phyloP scores from a whole-genome alignment of 371 early-diverging fungal genomes.

The Lichtheimia ornata region DNA sequence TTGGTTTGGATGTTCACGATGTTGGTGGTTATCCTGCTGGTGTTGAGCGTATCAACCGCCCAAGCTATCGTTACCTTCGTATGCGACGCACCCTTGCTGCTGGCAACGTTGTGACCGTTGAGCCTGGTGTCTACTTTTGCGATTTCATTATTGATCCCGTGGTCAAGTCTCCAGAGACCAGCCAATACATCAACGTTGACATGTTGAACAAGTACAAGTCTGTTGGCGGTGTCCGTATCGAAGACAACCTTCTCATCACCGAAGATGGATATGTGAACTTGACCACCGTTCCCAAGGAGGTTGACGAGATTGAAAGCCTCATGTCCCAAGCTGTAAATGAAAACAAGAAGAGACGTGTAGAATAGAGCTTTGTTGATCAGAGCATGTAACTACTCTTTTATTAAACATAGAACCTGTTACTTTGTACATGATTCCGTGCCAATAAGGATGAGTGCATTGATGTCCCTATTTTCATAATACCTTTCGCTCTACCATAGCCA shows the following conservation, averaged over 20 bases:
- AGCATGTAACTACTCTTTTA: too few relatives aligned
- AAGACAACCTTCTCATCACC: slow-evolving; percentile 85
- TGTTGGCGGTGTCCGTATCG: slow-evolving; percentile 94
- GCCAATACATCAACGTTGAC: slow-evolving; percentile 72
- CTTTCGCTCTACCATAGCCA: too few relatives aligned
- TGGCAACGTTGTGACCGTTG: slow-evolving; percentile 91
- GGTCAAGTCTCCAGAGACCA: slow-evolving; percentile 53
- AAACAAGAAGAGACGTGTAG: slow-evolving; percentile 7
- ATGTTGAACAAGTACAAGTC: slow-evolving; percentile 66
- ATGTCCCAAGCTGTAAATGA: slow-evolving; percentile 9
- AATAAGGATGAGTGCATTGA: too few relatives aligned
- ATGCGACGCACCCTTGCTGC: slow-evolving; percentile 79
- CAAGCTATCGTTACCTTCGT: slow-evolving; percentile 85
- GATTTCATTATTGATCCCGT: slow-evolving; percentile 61
- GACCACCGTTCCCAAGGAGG: slow-evolving; percentile 76
- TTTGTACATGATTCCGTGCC: too few relatives aligned
- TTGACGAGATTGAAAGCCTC: slow-evolving; percentile 71
- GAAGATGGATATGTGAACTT: slow-evolving; percentile 70
- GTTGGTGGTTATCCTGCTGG: slow-evolving; percentile 88
- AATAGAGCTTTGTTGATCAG: slow-evolving; percentile 1
- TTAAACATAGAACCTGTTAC: too few relatives aligned
- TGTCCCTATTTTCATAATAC: too few relatives aligned
- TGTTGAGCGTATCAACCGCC: slow-evolving; percentile 74
- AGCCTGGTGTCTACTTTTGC: slow-evolving; percentile 85
- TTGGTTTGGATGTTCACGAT: slow-evolving; percentile 89